Percentiles rank a stretch among this genome's conserved stretches.
These are phyloP conservation scores for Trichosanthes cucumerina DNA, from an alignment of 306 rosid species.

Conservation along the genomic window DNA sequence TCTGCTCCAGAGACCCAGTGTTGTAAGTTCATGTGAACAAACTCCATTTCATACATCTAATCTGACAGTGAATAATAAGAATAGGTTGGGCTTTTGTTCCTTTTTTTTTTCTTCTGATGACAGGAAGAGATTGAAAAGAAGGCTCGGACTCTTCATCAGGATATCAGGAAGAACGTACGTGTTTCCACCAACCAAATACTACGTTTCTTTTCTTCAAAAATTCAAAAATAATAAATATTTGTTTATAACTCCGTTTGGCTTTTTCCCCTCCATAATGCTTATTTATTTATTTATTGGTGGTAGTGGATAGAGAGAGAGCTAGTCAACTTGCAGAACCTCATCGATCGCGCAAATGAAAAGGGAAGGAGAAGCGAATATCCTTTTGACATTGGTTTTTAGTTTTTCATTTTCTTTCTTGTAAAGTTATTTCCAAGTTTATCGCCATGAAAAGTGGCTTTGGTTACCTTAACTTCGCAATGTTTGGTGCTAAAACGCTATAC, in stretches of 20 bases:
- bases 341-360: constrained; percentile 29
- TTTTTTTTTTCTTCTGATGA: background rate
- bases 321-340: constrained; percentile 20
- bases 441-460: background rate
- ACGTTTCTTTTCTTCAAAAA: background rate
- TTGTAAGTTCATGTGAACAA: constrained; percentile 40
- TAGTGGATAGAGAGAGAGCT: constrained; percentile 33
- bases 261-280: background rate
- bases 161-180: constrained; percentile 56
- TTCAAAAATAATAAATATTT: background rate
- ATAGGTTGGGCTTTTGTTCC: background rate
- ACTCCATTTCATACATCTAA: background rate
- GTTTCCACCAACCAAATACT: background rate
- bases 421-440: background rate
- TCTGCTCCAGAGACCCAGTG: constrained; percentile 31
- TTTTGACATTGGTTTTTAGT: background rate
- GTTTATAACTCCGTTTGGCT: background rate
- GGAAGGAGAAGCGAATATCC: constrained; percentile 44
- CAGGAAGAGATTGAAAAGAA: constrained; percentile 65
- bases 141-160: constrained; percentile 45
- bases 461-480: constrained; percentile 14
- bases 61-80: background rate
- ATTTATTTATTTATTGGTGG: background rate
- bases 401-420: background rate
- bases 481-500: constrained; percentile 13